Evolutionary conservation across 495 filamentous ascomycete species (phyloP).

Genomic region (Podospora pseudocomata): DNA sequence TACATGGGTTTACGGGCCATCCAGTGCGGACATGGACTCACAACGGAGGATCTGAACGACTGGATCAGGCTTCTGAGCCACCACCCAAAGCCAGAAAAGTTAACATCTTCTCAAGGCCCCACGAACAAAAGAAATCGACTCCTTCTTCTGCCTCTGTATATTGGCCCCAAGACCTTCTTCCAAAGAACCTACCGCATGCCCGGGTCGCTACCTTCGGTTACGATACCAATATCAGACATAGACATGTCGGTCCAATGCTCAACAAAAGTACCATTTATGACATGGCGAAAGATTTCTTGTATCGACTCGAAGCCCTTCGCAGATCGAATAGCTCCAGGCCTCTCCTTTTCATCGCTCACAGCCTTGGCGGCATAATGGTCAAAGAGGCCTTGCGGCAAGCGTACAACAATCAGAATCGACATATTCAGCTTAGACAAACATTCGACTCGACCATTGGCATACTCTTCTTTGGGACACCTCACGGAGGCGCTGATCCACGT

Average conservation of each 20-base stretch:
- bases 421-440: conserved; percentile 24
- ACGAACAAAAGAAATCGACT: not conserved
- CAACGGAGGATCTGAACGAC: conserved; percentile 14
- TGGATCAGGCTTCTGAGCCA: conserved; percentile 8
- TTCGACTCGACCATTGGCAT: conserved; percentile 38
- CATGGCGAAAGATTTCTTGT: conserved; percentile 36
- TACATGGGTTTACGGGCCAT: conserved; percentile 39
- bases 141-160: conserved; percentile 11
- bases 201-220: conserved; percentile 53
- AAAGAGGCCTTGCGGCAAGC: conserved; percentile 40
- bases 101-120: conserved; percentile 5
- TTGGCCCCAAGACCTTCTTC: conserved; percentile 51
- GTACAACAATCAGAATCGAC: conserved; percentile 11
- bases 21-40: conserved; percentile 34
- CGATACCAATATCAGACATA: conserved; percentile 39
- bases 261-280: conserved; percentile 36
- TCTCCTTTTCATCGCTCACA: conserved; percentile 49
- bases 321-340: conserved; percentile 29
- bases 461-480: conserved; percentile 46
- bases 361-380: conserved; percentile 51
- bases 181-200: conserved; percentile 40
- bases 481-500: conserved; percentile 35
- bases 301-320: conserved; percentile 34
- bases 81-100: conserved; percentile 13
- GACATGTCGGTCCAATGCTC: conserved; percentile 16